phyloP scores from a whole-genome alignment of 2,329 filamentous ascomycete genomes.

The Botryotinia convoluta region DNA sequence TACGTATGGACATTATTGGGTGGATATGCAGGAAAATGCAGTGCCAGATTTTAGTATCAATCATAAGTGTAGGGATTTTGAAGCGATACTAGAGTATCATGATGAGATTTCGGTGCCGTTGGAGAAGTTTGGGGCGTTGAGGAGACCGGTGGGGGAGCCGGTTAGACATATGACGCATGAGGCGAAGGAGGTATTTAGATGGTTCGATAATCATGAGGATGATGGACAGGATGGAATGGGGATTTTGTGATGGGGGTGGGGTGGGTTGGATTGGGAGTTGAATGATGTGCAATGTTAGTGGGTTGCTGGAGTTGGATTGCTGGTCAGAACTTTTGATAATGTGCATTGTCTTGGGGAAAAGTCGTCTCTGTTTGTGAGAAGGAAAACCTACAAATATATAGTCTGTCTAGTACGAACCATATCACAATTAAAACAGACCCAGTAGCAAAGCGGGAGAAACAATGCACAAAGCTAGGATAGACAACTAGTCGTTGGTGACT shows the following conservation, averaged over 20 bases:
- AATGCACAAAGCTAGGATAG: too few species aligned
- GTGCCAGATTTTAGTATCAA: background rate
- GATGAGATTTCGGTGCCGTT: background rate
- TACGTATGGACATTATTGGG: constrained; percentile 1
- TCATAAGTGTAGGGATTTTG: background rate
- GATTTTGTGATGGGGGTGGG: background rate
- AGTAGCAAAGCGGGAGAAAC: background rate
- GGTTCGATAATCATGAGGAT: background rate
- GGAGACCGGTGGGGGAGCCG: background rate
- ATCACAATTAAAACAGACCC: background rate
- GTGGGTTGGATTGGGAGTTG: background rate
- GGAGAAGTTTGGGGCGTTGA: background rate
- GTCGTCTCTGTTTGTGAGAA: background rate
- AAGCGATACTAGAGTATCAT: background rate
- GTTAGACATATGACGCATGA: background rate
- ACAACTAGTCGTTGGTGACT: background rate
- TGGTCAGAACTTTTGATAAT: background rate
- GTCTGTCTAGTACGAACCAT: background rate
- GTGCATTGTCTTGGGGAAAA: background rate
- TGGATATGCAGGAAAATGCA: background rate
- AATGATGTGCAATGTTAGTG: background rate
- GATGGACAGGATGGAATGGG: background rate
- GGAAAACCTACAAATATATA: background rate
- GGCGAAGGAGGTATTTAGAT: background rate
- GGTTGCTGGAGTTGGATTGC: background rate